Base-by-base conservation (phyloP, 345 rosid species). In the Arabis hirsuta region DNA sequence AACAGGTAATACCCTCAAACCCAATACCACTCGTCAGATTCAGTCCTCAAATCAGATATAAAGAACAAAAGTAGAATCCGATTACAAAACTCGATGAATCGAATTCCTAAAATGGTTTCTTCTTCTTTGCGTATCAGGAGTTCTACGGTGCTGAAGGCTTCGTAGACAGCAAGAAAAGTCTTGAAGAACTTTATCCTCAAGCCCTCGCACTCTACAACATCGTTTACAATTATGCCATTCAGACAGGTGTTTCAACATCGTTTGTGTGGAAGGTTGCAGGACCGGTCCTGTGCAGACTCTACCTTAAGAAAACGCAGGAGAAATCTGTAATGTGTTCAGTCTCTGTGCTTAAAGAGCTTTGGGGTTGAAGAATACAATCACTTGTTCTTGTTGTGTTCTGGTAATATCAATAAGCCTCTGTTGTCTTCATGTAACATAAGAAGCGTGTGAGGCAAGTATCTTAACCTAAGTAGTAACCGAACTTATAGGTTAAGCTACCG, bases 221-320 rank as follows among this genome's bases (percentile, higher is more conserved):
- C 3, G 71, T 55, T 12, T 90, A 86, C 0, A 78, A 82, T 10
- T 29, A 81, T 58, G 97, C 97, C 1, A 62, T n/a, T 22, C 1
- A 2, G 2, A 5, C 63, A 2, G 20, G 20, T 2, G 70, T 65
- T 38, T 16, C 45, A 1, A 20, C 3, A 1, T 64, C 55, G 3
- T 88, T 93, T 69, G 96, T 86, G 12, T 90, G 98, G 98, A 90
- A 57, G 56, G 82, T 84, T 27, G 94, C 96, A 19, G 94, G 97
- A 14, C 61, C 86, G 16, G 87, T 87, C 2, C 77, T 92, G 1
- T 88, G 86, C 76, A 54, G 24, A 45, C 39, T 81, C 1, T 78
- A 84, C 67, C 61, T 57, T 3, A 9, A 13, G 24, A 75, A 38
- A 55, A 60, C 26, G 39, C 32, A 60, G 6, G 82, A 73, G 57